These are phyloP conservation scores for Capsella bursapastoris DNA, from an alignment of 345 rosid genomes.

Conservation along the genomic window DNA sequence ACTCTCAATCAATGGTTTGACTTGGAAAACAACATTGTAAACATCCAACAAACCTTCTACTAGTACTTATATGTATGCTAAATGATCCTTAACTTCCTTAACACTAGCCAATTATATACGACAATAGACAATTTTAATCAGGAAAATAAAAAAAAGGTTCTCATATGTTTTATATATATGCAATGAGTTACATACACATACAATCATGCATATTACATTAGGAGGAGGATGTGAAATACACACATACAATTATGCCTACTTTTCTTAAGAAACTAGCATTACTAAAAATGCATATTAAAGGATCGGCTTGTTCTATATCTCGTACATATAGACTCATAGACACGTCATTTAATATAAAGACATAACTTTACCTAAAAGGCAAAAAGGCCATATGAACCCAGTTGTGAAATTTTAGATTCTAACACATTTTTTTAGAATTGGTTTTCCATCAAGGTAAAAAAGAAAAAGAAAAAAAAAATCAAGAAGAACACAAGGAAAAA, in stretches of 20 bases:
- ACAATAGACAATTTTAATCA: background rate
- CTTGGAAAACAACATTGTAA: conserved; percentile 33
- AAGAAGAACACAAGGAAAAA: conserved; percentile 4
- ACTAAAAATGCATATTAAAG: conserved; percentile 15
- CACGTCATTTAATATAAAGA: conserved; percentile 21
- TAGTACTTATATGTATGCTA: background rate
- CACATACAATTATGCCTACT: background rate
- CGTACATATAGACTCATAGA: conserved; percentile 11
- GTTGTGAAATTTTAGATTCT: background rate
- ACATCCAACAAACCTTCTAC: background rate
- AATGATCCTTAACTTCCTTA: conserved; percentile 16
- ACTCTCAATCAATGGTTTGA: conserved; percentile 29
- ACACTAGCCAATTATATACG: background rate
- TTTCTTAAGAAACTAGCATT: conserved; percentile 24
- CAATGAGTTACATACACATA: conserved; percentile 3
- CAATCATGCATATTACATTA: background rate
- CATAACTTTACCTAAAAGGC: conserved; percentile 27
- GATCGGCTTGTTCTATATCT: conserved; percentile 30
- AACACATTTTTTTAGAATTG: background rate
- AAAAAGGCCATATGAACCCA: conserved; percentile 14
- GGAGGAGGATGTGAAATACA: no score
- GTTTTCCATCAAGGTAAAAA: conserved; percentile 17
- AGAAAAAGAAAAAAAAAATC: background rate
- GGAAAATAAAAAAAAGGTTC: background rate
- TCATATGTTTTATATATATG: conserved; percentile 18